Evolutionary conservation across 1,284 basidiomycete species (phyloP), one percentile per base, ranked within the genome.

Genomic region (Schizopora paradoxa): DNA sequence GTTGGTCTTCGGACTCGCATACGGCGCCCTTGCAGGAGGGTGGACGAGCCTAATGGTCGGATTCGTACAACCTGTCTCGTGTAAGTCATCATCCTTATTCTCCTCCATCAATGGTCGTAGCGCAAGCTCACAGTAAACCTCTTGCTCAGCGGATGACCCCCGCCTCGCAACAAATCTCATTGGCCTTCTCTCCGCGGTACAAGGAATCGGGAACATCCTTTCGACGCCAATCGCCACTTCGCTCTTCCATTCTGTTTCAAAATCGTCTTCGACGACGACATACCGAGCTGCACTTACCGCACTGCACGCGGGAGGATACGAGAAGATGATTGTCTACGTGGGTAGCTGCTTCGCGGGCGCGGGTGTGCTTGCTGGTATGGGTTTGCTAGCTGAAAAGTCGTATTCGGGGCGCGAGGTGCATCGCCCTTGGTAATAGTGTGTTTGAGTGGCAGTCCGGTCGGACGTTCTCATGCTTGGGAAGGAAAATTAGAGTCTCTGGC

Each of bases 131-230:
- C n/a, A n/a, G n/a, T n/a, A n/a, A n/a, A n/a, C n/a, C n/a, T n/a
- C n/a, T n/a, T 35, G 10, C 18, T 10, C 48, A 68, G 67, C 59
- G 37, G 66, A 69, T 43, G 66, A 70, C 43, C 64, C 60, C 0
- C 52, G 45, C 1, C 56, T 66, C 13, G 53, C 61, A 2, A 65
- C 66, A 14, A 58, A 59, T 6, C 53, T 72, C 11, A 63, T 64
- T 42, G 66, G 68, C 21, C 61, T 66, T 40, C 53, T 70, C 16
- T 55, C 65, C 16, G 56, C 69, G 27, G 61, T 65, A 1, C 57
- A 67, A 8, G 68, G 70, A 0, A 49, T 72, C 3, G 69, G 69
- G 1, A 70, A 69, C 43, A 62, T 73, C 23, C 53, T 71, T 2
- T 67, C 66, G 4, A 67, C 67, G 6, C 69, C 68, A 4, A 66